Evolutionary conservation across 805 yeast species (phyloP).

Genomic region (Candida sonorensis): DNA sequence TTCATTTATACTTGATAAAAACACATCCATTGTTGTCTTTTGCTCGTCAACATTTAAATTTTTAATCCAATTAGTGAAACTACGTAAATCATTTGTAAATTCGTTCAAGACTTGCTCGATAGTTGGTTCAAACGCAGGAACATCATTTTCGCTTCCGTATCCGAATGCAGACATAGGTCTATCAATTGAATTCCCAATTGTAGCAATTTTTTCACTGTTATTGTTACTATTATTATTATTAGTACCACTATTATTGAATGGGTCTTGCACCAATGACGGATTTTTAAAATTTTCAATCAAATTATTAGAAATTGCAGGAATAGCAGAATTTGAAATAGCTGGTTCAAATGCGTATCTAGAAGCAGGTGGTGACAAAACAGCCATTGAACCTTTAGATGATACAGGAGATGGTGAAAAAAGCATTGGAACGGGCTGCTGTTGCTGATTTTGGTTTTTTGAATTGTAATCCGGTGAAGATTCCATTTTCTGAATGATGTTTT

Average conservation of each 20-base stretch:
- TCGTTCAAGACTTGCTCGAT: conserved; percentile 24
- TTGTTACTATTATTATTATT: no score
- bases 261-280: no score
- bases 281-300: no score
- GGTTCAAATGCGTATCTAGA: conserved; percentile 30
- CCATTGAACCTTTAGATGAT: conserved; percentile 25
- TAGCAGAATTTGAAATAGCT: conserved; percentile 14
- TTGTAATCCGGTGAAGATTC: neutral
- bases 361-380: conserved; percentile 36
- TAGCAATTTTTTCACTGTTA: conserved; percentile 4
- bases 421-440: conserved; percentile 5
- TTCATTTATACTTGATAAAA: conserved; percentile 37
- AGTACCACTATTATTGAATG: no score
- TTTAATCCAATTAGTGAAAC: conserved; percentile 41
- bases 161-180: conserved; percentile 12
- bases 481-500: no score
- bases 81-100: conserved; percentile 37
- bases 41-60: conserved; percentile 40
- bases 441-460: neutral
- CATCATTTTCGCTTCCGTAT: conserved; percentile 17
- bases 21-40: conserved; percentile 39
- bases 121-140: conserved; percentile 27
- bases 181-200: conserved; percentile 10
- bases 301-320: conserved; percentile 18
- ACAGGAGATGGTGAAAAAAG: conserved; percentile 18